phyloP scores from a whole-genome alignment of 352 stramenopile species.

The Phytopythium kandeliae region DNA sequence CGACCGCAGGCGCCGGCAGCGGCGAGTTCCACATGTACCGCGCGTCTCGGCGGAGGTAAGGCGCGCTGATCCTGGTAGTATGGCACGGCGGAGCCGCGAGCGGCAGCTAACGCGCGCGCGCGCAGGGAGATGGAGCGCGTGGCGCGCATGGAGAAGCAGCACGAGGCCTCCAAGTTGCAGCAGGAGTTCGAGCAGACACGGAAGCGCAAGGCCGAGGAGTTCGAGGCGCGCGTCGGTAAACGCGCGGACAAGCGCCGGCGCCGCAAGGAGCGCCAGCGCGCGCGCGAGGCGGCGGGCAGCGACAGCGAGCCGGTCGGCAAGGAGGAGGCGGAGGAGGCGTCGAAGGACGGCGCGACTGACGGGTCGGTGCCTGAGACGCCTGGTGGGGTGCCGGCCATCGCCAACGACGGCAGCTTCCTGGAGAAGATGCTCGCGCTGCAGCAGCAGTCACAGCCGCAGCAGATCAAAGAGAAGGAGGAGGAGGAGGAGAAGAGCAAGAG shows the following conservation, averaged over 20 bases:
- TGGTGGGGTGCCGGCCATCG: conserved; percentile 65
- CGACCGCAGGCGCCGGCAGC: conserved; percentile 89
- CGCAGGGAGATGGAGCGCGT: conserved; percentile 89
- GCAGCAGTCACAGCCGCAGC: conserved; percentile 8
- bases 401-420: conserved; percentile 79
- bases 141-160: conserved; percentile 81
- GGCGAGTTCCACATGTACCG: conserved; percentile 98
- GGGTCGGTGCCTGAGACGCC: conserved; percentile 41
- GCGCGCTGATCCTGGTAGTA: background rate
- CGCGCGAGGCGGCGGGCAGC: conserved; percentile 20
- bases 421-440: conserved; percentile 65
- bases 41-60: conserved; percentile 85
- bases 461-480: conserved; percentile 6
- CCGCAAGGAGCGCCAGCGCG: conserved; percentile 68
- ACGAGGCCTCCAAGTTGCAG: conserved; percentile 57
- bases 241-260: conserved; percentile 71
- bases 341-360: conserved; percentile 10
- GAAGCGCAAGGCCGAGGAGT: conserved; percentile 60
- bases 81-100: too few species aligned
- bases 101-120: too few species aligned
- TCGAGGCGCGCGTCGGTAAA: conserved; percentile 61
- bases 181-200: conserved; percentile 65
- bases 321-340: conserved; percentile 8
- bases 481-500: background rate
- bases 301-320: conserved; percentile 10